Conservation (phyloP, 192 early-diverging fungal species). For the Lobosporangium transversale region DNA sequence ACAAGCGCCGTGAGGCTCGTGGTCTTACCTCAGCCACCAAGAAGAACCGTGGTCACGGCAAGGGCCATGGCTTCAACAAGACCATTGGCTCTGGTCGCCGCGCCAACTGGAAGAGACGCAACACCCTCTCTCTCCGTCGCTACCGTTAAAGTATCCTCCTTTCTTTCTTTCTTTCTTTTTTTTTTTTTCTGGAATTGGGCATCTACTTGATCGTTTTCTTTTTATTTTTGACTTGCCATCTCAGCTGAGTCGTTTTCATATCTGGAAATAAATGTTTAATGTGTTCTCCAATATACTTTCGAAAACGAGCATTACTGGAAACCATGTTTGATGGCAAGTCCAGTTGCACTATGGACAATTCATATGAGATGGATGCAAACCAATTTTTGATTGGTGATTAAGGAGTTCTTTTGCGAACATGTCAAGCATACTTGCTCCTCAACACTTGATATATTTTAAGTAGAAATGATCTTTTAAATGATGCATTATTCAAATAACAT, state of each 20-base stretch:
- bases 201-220: not conserved
- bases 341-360: no score
- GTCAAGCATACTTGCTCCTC: no score
- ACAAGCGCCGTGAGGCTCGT: slow-evolving; percentile 99
- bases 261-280: slow-evolving; percentile 14
- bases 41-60: slow-evolving; percentile 97
- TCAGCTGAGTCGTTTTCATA: not conserved
- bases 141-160: slow-evolving; percentile 20
- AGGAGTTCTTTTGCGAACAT: no score
- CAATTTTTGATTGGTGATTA: no score
- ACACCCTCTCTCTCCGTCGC: slow-evolving; percentile 40
- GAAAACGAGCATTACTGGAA: no score
- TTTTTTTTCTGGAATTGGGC: slow-evolving; percentile 5
- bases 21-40: slow-evolving; percentile 96
- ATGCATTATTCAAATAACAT: no score
- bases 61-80: slow-evolving; percentile 98
- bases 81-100: slow-evolving; percentile 93
- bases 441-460: no score
- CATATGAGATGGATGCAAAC: no score
- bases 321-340: no score
- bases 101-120: slow-evolving; percentile 93
- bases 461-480: no score
- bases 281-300: no score
- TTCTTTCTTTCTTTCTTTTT: no score
- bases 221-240: not conserved